Percentiles rank a stretch among this genome's conserved stretches.
Evolutionary conservation across 1,284 basidiomycete species (phyloP).

Genomic region (Serendipita sp.): DNA sequence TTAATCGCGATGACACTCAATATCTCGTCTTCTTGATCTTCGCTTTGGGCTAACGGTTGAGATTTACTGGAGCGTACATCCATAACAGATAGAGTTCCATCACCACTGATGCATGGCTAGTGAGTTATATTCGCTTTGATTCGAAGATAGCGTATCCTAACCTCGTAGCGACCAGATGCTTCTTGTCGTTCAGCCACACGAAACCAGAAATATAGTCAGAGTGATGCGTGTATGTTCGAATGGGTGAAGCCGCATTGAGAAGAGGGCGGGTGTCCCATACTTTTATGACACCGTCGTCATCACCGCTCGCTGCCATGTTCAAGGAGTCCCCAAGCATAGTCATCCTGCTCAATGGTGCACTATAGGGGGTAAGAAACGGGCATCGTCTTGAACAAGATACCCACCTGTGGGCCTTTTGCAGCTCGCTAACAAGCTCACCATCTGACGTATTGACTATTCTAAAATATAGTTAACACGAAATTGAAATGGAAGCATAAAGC

Average conservation of each 20-base stretch:
- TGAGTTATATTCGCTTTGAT: background rate
- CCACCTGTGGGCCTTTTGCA: constrained; percentile 66
- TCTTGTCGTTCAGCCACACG: constrained; percentile 72
- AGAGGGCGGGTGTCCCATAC: constrained; percentile 81
- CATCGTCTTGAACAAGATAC: constrained; percentile 22
- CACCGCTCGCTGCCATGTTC: constrained; percentile 68
- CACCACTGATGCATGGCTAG: constrained; percentile 46
- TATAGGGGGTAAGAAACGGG: constrained; percentile 23
- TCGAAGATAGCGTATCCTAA: constrained; percentile 19
- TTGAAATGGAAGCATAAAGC: constrained; percentile 31
- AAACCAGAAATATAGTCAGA: constrained; percentile 95
- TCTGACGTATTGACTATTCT: constrained; percentile 59
- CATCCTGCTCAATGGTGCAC: constrained; percentile 74
- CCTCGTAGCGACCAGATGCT: constrained; percentile 77
- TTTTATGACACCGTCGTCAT: constrained; percentile 89
- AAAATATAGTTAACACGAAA: constrained; percentile 3
- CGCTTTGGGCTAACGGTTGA: constrained; percentile 64
- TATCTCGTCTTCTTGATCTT: constrained; percentile 93
- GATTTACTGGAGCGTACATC: constrained; percentile 70
- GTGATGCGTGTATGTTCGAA: constrained; percentile 71
- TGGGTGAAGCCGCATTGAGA: constrained; percentile 23
- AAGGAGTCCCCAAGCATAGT: constrained; percentile 42
- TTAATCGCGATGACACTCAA: constrained; percentile 75
- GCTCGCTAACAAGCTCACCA: constrained; percentile 47
- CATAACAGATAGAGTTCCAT: constrained; percentile 81